These are phyloP conservation scores for Mangifera indica DNA, from an alignment of 345 rosid species.

Conservation along the genomic window DNA sequence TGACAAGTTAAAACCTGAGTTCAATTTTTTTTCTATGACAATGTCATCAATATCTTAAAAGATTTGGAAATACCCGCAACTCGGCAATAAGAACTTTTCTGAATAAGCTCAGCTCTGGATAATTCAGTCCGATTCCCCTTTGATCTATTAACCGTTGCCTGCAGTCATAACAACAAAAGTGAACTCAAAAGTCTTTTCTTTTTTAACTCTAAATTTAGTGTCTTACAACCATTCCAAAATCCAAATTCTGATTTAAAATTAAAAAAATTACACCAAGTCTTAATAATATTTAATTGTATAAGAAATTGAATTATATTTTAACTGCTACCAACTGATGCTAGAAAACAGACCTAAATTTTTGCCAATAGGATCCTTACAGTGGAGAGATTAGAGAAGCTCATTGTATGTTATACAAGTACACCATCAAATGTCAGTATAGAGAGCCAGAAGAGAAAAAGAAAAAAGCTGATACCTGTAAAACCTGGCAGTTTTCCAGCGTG, in stretches of 20 bases:
- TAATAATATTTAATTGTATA: neutral
- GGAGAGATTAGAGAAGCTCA: too few species aligned
- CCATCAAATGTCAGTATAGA: neutral
- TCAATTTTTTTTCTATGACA: constrained; percentile 5
- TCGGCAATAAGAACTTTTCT: constrained; percentile 84
- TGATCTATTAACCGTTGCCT: constrained; percentile 87
- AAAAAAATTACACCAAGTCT: neutral
- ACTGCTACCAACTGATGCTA: neutral
- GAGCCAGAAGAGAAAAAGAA: neutral
- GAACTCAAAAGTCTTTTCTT: neutral
- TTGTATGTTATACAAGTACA: neutral
- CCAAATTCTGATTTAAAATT: neutral
- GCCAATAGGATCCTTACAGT: neutral
- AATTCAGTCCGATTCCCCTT: constrained; percentile 84
- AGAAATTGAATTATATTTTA: neutral
- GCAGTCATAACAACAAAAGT: constrained; percentile 10
- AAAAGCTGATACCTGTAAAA: constrained; percentile 65
- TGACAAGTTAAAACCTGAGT: constrained; percentile 11
- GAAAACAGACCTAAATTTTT: neutral
- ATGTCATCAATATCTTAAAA: neutral
- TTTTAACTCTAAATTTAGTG: neutral
- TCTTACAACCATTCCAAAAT: neutral
- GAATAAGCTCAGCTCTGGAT: constrained; percentile 79
- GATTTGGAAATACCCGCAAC: constrained; percentile 61
- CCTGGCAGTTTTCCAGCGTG: constrained; percentile 92